Conservation (phyloP, 2,329 filamentous ascomycete species). For the Colletotrichum coccodes region DNA sequence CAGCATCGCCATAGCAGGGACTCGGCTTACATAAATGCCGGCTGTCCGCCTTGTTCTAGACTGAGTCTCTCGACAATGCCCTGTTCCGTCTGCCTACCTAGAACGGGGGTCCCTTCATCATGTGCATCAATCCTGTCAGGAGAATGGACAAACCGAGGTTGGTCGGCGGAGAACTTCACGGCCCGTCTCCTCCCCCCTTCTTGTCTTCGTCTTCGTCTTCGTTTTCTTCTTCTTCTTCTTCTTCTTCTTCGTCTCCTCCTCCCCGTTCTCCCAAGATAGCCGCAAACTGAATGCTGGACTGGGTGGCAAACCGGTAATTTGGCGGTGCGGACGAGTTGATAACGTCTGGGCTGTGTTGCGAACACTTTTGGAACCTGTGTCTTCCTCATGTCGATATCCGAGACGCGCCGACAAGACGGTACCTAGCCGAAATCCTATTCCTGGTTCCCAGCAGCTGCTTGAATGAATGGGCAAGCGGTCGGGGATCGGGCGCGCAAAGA, state of each 20-base stretch:
- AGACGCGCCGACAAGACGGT: slow-evolving; percentile 6
- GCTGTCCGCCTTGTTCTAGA: not conserved
- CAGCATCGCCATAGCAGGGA: not conserved
- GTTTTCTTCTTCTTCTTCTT: not conserved
- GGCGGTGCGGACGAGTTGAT: not conserved
- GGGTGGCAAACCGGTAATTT: not conserved
- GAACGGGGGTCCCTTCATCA: not conserved
- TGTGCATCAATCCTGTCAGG: not conserved
- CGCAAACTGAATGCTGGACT: not conserved
- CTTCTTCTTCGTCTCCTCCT: not conserved
- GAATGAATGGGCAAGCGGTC: not conserved
- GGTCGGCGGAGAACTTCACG: not conserved
- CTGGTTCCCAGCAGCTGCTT: not conserved
- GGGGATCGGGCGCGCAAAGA: not conserved
- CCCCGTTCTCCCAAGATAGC: not conserved
- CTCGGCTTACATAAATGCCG: slow-evolving; percentile 7
- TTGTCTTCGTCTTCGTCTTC: too few species aligned
- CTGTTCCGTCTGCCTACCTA: not conserved
- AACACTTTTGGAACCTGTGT: slow-evolving; percentile 1
- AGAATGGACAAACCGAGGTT: not conserved
- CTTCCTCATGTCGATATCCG: slow-evolving; percentile 14
- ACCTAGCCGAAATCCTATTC: not conserved
- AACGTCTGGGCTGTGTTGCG: not conserved
- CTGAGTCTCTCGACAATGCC: not conserved
- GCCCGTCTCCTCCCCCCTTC: not conserved